Evolutionary conservation across 495 filamentous ascomycete species (phyloP).

Genomic region (Penicillium roqueforti): DNA sequence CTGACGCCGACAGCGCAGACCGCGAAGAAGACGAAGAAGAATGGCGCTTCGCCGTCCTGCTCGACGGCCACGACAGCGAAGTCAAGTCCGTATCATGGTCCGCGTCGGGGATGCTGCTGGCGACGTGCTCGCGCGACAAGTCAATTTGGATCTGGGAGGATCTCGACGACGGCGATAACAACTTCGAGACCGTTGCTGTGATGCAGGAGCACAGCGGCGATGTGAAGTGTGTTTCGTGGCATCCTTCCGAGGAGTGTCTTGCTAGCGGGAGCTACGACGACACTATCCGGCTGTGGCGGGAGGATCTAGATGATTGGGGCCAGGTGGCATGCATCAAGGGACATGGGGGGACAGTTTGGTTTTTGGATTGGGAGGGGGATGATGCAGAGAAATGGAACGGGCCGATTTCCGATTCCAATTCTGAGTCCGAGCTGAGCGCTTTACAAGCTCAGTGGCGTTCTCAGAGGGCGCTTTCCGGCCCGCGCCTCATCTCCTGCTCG

Average conservation of each 20-base stretch:
- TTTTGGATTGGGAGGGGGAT: conserved; percentile 68
- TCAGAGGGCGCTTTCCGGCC: conserved; percentile 46
- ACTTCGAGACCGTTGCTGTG: conserved; percentile 94
- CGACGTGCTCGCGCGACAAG: conserved; percentile 89
- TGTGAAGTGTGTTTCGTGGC: conserved; percentile 91
- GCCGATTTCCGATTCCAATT: background rate
- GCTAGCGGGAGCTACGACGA: conserved; percentile 90
- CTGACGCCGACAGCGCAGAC: background rate
- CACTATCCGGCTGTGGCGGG: conserved; percentile 79
- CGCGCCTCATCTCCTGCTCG: conserved; percentile 70
- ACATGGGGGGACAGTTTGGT: conserved; percentile 83
- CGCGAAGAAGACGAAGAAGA: conserved; percentile 63
- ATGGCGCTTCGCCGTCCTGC: conserved; percentile 81
- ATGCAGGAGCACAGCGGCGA: conserved; percentile 91
- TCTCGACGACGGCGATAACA: conserved; percentile 74
- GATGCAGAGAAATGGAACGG: conserved; percentile 42
- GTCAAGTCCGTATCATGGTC: conserved; percentile 84
- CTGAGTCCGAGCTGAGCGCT: conserved; percentile 6
- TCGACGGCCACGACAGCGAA: conserved; percentile 92
- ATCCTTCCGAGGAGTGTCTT: conserved; percentile 74
- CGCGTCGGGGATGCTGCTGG: conserved; percentile 72
- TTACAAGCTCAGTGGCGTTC: conserved; percentile 37
- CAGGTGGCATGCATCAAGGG: conserved; percentile 78
- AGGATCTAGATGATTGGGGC: conserved; percentile 90
- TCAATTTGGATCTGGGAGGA: conserved; percentile 99